Conservation (phyloP, 768 basidiomycete species). For the Dendrothele bispora region DNA sequence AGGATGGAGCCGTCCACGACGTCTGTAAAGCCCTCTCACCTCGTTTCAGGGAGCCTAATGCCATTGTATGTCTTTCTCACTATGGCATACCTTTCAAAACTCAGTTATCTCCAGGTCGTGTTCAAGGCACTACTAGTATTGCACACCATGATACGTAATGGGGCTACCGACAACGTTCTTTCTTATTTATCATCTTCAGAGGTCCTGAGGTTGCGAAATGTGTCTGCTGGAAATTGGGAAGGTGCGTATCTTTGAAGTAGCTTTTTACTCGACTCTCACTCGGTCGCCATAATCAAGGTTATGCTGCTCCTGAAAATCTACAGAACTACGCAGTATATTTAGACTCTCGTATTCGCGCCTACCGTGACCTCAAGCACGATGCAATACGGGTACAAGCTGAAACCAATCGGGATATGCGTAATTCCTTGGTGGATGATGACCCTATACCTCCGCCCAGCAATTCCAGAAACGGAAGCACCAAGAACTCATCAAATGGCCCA, state of each 20-base stretch:
- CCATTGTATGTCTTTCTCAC: constrained; percentile 61
- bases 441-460: too few species aligned
- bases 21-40: constrained; percentile 87
- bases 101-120: constrained; percentile 65
- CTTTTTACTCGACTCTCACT: background rate
- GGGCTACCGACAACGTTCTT: constrained; percentile 92
- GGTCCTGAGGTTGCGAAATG: constrained; percentile 78
- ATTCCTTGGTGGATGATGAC: constrained; percentile 65
- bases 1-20: constrained; percentile 91
- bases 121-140: constrained; percentile 96
- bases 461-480: constrained; percentile 29
- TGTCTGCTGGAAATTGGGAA: constrained; percentile 85
- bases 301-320: constrained; percentile 82
- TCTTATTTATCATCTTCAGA: constrained; percentile 80
- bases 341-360: constrained; percentile 84
- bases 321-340: constrained; percentile 87
- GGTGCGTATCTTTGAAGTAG: constrained; percentile 46
- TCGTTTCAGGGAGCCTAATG: constrained; percentile 88
- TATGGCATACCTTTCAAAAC: background rate
- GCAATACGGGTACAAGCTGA: constrained; percentile 93
- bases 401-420: constrained; percentile 82
- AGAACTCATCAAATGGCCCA: constrained; percentile 32
- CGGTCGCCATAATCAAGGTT: too few species aligned
- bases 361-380: constrained; percentile 90
- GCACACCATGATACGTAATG: constrained; percentile 95